Conservation (phyloP, 2,329 filamentous ascomycete species). For the Stromatinia cepivora region DNA sequence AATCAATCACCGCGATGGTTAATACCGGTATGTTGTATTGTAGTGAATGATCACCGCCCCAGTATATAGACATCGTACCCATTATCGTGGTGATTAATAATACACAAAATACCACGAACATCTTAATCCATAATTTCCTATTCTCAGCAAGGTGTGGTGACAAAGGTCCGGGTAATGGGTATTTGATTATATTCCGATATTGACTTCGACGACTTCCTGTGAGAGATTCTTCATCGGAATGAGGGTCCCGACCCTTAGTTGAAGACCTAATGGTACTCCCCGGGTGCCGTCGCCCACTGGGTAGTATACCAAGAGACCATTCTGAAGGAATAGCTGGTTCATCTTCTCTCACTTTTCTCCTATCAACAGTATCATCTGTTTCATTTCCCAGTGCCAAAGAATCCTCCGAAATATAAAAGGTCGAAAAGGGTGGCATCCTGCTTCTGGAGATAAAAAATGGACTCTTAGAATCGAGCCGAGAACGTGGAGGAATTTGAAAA, state of each 20-base stretch:
- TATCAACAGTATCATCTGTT: conserved; percentile 1
- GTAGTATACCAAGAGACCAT: background rate
- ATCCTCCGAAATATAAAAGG: conserved; percentile 21
- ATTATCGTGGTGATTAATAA: conserved; percentile 27
- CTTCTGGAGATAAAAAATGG: conserved; percentile 10
- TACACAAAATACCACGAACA: conserved; percentile 25
- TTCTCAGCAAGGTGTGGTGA: conserved; percentile 25
- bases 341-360: background rate
- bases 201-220: background rate
- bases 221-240: conserved; percentile 19
- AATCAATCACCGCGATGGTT: conserved; percentile 30
- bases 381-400: conserved; percentile 2
- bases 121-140: conserved; percentile 30
- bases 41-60: conserved; percentile 28
- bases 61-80: conserved; percentile 30
- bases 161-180: conserved; percentile 23
- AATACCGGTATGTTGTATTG: conserved; percentile 28
- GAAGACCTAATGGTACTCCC: conserved; percentile 7
- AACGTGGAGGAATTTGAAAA: conserved; percentile 13
- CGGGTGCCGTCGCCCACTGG: background rate
- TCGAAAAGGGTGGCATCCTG: conserved; percentile 16
- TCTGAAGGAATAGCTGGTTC: background rate
- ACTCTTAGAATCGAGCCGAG: conserved; percentile 7
- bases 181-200: conserved; percentile 12
- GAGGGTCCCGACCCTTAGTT: background rate